phyloP scores from a whole-genome alignment of 495 filamentous ascomycete species.

The Pyrenula massariospora region DNA sequence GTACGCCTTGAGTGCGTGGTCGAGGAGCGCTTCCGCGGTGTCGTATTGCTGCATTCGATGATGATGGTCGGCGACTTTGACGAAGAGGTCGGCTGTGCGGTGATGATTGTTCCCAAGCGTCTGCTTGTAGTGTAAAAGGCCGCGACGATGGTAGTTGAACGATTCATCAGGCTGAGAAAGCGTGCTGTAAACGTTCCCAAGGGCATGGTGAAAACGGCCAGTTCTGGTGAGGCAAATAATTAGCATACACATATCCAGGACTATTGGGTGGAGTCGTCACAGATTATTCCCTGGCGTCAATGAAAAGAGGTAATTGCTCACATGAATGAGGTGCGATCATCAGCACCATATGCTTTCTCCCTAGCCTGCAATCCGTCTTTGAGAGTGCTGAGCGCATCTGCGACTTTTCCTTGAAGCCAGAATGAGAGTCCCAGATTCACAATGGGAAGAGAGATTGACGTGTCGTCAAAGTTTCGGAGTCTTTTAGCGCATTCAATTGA shows the following conservation, averaged over 20 bases:
- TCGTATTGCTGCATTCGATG: conserved; percentile 9
- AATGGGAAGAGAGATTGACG: conserved; percentile 8
- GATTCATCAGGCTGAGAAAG: conserved; percentile 13
- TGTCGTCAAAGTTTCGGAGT: conserved; percentile 2
- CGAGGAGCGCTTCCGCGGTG: conserved; percentile 7
- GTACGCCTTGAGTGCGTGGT: conserved; percentile 6
- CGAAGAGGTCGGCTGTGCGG: conserved; percentile 11
- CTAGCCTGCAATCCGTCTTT: conserved; percentile 6
- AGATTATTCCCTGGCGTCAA: too few species aligned
- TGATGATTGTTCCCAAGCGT: conserved; percentile 18
- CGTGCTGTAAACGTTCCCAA: conserved; percentile 14
- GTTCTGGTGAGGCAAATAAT: conserved; percentile 9
- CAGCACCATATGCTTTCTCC: conserved; percentile 7
- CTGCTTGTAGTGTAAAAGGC: conserved; percentile 9
- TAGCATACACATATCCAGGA: too few species aligned
- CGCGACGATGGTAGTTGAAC: conserved; percentile 12
- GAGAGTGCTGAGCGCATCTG: conserved; percentile 9
- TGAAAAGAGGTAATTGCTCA: too few species aligned
- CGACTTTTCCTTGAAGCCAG: conserved; percentile 9
- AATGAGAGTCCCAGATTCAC: conserved; percentile 15
- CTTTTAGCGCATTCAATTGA: conserved; percentile 6
- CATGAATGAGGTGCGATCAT: conserved; percentile 12
- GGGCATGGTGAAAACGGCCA: conserved; percentile 16
- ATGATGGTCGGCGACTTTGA: conserved; percentile 20
- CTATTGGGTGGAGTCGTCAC: too few species aligned